phyloP scores from a whole-genome alignment of 169 alveolate genomes.

The Plasmodium coatneyi region DNA sequence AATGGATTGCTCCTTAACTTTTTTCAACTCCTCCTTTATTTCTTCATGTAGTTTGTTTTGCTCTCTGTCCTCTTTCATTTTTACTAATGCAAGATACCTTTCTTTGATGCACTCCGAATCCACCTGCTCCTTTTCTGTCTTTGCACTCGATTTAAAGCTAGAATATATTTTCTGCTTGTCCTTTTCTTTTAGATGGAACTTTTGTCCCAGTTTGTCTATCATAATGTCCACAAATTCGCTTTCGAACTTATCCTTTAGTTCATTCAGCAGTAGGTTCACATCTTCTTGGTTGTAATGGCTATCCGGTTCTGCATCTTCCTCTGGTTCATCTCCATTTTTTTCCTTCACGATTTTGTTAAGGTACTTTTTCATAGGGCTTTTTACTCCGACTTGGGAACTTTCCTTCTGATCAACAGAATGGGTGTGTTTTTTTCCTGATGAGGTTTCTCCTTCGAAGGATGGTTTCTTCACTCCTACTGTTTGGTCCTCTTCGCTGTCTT shows the following conservation, averaged over 20 bases:
- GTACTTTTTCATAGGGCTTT: not conserved
- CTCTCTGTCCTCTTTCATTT: conserved; percentile 1
- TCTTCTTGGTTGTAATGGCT: not conserved
- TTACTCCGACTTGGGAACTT: not conserved
- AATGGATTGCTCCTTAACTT: not conserved
- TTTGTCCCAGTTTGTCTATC: not conserved
- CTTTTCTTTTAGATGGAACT: not conserved
- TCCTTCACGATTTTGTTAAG: not conserved
- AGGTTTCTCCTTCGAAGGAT: not conserved
- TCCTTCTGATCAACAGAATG: not conserved
- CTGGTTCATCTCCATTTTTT: not conserved
- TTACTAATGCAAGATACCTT: conserved; percentile 7
- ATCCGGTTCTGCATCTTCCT: not conserved
- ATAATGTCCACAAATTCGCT: conserved; percentile 2
- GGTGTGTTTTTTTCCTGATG: too few relatives aligned
- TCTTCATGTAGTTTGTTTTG: conserved; percentile 6
- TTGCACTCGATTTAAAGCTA: not conserved
- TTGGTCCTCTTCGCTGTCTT: not conserved
- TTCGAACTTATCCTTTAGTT: conserved; percentile 19
- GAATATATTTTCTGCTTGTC: not conserved
- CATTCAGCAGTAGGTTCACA: conserved; percentile 1
- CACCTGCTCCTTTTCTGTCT: not conserved
- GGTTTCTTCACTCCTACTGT: not conserved
- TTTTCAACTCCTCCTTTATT: conserved; percentile 46
- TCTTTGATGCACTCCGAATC: not conserved